Percentiles rank a stretch among this genome's conserved stretches.
Evolutionary conservation across 1,284 basidiomycete species (phyloP).

Genomic region (Golubevia pallescens): DNA sequence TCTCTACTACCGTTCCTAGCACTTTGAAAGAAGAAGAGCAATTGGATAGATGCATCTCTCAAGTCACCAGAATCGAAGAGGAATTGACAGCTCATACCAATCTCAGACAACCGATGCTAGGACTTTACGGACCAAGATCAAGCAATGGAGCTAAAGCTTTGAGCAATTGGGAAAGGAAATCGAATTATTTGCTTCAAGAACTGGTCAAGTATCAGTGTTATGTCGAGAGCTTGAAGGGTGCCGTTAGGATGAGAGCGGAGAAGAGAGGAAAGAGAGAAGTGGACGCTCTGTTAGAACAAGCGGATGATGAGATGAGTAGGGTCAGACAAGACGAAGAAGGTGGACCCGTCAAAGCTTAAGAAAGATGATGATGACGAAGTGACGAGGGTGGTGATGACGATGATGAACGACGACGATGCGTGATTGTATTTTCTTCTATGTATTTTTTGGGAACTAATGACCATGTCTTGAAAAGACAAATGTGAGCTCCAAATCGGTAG

Average conservation of each 20-base stretch:
- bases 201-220: slow-evolving; percentile 97
- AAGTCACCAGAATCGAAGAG: slow-evolving; percentile 70
- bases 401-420: too few species aligned
- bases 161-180: slow-evolving; percentile 90
- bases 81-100: slow-evolving; percentile 85
- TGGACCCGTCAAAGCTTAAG: slow-evolving; percentile 7
- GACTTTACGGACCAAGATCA: slow-evolving; percentile 78
- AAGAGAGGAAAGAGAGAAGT: slow-evolving; percentile 1
- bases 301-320: slow-evolving; percentile 16
- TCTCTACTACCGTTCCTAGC: slow-evolving; percentile 80
- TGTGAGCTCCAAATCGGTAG: too few species aligned
- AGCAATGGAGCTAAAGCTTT: slow-evolving; percentile 77
- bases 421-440: too few species aligned
- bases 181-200: slow-evolving; percentile 84
- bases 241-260: slow-evolving; percentile 11
- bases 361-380: slow-evolving; percentile 7
- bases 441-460: too few species aligned
- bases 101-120: slow-evolving; percentile 80
- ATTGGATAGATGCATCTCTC: slow-evolving; percentile 26
- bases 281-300: slow-evolving; percentile 1
- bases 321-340: slow-evolving; percentile 12
- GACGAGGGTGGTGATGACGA: too few species aligned
- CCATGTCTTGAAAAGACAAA: too few species aligned
- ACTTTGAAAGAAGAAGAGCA: slow-evolving; percentile 89
- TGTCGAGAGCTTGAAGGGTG: slow-evolving; percentile 69